These are phyloP conservation scores for Saccharomycopsis sp. DNA, from an alignment of 805 yeast species.

Conservation along the genomic window DNA sequence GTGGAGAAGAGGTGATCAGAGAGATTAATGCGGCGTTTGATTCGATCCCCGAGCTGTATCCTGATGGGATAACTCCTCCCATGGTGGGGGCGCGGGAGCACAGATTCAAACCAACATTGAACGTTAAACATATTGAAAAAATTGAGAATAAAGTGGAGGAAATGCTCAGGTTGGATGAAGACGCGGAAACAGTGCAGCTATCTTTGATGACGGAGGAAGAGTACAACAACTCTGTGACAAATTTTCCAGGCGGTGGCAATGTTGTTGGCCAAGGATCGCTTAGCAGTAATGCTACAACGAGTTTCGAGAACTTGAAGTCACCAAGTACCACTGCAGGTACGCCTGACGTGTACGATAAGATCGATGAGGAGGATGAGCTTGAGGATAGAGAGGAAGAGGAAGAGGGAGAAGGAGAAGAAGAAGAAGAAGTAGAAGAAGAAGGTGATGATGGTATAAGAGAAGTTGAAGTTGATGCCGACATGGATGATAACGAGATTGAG, in stretches of 20 bases:
- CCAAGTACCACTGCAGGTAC: conserved; percentile 5
- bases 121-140: conserved; percentile 62
- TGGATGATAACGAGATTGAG: conserved; percentile 14
- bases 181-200: conserved; percentile 45
- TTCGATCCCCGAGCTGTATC: conserved; percentile 31
- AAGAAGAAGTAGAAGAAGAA: conserved; percentile 21
- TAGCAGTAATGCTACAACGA: background rate
- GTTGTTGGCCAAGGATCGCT: background rate
- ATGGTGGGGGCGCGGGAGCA: conserved; percentile 59
- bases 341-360: background rate
- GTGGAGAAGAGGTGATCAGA: conserved; percentile 25
- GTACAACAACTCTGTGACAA: conserved; percentile 28
- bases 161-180: conserved; percentile 64
- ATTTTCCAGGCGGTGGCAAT: conserved; percentile 24
- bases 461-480: conserved; percentile 10
- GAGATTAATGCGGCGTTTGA: conserved; percentile 24
- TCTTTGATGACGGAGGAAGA: conserved; percentile 30
- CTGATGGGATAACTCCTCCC: conserved; percentile 83
- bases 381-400: conserved; percentile 21
- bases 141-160: conserved; percentile 75
- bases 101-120: conserved; percentile 62
- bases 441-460: conserved; percentile 4
- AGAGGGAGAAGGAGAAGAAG: conserved; percentile 25
- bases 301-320: conserved; percentile 5
- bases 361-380: conserved; percentile 22